Evolutionary conservation across 2,329 filamentous ascomycete genomes (phyloP), one percentile per base, ranked within the genome.

Genomic region (Ophiostoma tasmaniense): DNA sequence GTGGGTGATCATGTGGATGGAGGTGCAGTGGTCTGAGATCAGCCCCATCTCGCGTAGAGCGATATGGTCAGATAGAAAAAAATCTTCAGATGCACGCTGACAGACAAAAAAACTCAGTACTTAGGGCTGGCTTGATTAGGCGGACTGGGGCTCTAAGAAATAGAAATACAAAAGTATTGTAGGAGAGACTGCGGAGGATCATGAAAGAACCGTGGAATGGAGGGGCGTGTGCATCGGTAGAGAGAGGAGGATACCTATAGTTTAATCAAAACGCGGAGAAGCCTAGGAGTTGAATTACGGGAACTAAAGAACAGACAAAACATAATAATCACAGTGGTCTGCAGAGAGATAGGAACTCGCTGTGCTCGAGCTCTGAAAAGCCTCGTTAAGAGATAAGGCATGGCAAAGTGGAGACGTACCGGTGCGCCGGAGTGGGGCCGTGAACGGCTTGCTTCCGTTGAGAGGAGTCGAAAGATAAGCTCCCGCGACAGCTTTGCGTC

Each of bases 201-300:
- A 39, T 22, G 33, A 17, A 59, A 42, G 64, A 66, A 33, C 20
- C 25, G 17, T 5, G 59, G 13, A 62, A 33, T 7, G 59, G 59
- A 62, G 59, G 59, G 59, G 59, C 30, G 59, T 62, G 59, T 62
- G 59, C 28, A 62, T 62, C 59, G 30, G 30, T 62, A 61, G 55
- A 17, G 55, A 61, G 30, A 61, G 25, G 22, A 61, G 55, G 22
- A 61, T 61, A 33, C 33, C 3, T 33, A 8, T 33, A 61, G 52
- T 25, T 25, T 28, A 6, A 6, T 30, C 25, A 59, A 33, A 28
- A 30, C 55, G 55, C 25, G 55, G 25, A 62, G 25, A 35, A 35
- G 30, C n/a, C 25, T 62, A n/a, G 59, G 17, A 33, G 30, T 35
- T n/a, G 37, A 11, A 62, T 62, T 5, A 62, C 14, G 5, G n/a